Evolutionary conservation across 257 asterid species (phyloP), one percentile per base, ranked within the genome.

Genomic region (Fraxinus excelsior): DNA sequence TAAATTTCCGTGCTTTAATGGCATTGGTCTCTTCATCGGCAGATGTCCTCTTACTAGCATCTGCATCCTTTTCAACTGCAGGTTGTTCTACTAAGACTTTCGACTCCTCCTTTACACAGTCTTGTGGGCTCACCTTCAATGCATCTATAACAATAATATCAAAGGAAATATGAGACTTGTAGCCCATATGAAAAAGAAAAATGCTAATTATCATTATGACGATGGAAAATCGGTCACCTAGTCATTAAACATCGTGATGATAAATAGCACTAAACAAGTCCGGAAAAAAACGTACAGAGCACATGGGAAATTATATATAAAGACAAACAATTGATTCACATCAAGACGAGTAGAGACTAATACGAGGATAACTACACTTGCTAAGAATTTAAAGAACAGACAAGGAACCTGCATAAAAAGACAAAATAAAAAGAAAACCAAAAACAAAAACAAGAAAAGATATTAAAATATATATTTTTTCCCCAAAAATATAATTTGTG

Each of bases 1-100:
- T 23, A 11, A 86, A 86, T 46, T 25, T 70, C 73, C 76, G 72
- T 1, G 89, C 86, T 67, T 76, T 83, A 42, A 70, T 66, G 14
- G 71, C 70, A 56, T 75, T 81, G 51, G 71, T 32, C 38, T 76
- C 84, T 5, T 44, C 80, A 80, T 72, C 85, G 37, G 58, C 26
- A 38, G 23, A 56, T 14, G 72, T 35, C 21, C 72, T 70, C 71
- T 16, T 35, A 78, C 71, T 70, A 49, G 18, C 38, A 66, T 65
- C 75, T 6, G 35, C 29, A 21, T 71, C 69, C 40, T 53, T 29
- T 44, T 51, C 78, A 25, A 12, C 26, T 64, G 72, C 11, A 34
- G 82, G 16, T 40, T 56, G 69, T 42, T 76, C 67, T 42, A 31
- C 10, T 60, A 23, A 60, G 26, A 23, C 78, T 67, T 67, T 32